These are phyloP conservation scores for Echites panduratus DNA, from an alignment of 257 asterid species.

Conservation along the genomic window DNA sequence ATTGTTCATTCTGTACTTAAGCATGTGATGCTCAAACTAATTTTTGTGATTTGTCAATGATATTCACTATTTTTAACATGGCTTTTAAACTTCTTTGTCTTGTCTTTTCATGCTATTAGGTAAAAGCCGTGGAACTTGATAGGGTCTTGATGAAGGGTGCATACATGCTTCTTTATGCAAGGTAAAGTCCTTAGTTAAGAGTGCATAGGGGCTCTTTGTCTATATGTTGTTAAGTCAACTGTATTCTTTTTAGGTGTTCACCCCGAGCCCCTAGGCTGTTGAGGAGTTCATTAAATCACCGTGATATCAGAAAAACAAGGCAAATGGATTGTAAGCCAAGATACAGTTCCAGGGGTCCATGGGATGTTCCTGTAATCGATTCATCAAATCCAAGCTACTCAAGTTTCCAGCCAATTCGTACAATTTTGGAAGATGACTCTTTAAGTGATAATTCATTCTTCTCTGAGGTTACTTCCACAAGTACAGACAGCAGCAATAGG, in stretches of 20 bases:
- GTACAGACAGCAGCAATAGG: slow-evolving; percentile 60
- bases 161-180: slow-evolving; percentile 81
- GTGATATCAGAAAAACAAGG: slow-evolving; percentile 36
- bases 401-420: slow-evolving; percentile 17
- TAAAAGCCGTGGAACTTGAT: slow-evolving; percentile 51
- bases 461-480: slow-evolving; percentile 57
- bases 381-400: slow-evolving; percentile 16
- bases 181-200: slow-evolving; percentile 31
- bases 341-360: slow-evolving; percentile 29
- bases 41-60: not conserved
- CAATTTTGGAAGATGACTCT: slow-evolving; percentile 31
- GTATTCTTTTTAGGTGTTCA: slow-evolving; percentile 50
- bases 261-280: slow-evolving; percentile 74
- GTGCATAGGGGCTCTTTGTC: not conserved
- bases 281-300: slow-evolving; percentile 32
- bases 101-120: slow-evolving; percentile 28
- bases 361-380: slow-evolving; percentile 27
- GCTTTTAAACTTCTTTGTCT: not conserved
- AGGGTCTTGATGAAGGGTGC: slow-evolving; percentile 59
- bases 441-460: slow-evolving; percentile 51
- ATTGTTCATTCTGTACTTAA: not conserved
- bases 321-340: slow-evolving; percentile 23
- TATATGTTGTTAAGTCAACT: slow-evolving; percentile 15
- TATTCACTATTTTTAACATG: not conserved
- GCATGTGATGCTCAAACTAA: not conserved